Evolutionary conservation across 2,329 filamentous ascomycete species (phyloP), one percentile per base, ranked within the genome.

Genomic region (Cladorrhinum sp.): DNA sequence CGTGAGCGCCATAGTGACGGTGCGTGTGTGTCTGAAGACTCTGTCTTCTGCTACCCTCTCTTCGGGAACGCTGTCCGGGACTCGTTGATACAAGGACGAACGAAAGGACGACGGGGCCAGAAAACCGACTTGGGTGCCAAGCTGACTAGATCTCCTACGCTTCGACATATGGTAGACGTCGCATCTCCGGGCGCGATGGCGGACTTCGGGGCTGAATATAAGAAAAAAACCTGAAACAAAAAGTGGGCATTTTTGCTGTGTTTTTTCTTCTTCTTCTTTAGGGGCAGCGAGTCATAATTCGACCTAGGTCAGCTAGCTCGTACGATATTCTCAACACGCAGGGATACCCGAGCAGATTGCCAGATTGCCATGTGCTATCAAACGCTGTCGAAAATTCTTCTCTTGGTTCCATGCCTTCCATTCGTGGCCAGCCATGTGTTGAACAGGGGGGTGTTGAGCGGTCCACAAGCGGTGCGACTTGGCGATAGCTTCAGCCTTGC

Each of bases 1-100:
- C 51, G 77, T 79, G 65, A 84, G 75, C 23, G 72, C 61, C 71
- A 74, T 73, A 55, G 53, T 53, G 51, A 36, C 23, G 48, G 25
- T 10, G 48, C 2, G 22, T 18, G 1, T 38, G 52, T 55, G 22
- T 55, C 18, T 55, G 52, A 55, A 13, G n/a, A 9, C 41, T 24
- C 36, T 38, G 24, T 38, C 36, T 36, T 38, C 13, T 41, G 32
- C 32, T 36, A 12, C 32, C 32, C 32, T 36, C 7, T 36, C 32
- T 36, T 36, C 32, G 12, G 32, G 52, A 20, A 45, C 52, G 32
- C 45, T 23, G 29, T 41, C 41, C 52, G 52, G 22, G 52, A 55
- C 18, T 49, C 38, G 32, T 45, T 23, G 52, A 55, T 32, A 36
- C 45, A 20, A 48, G 22, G 25, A 55, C 53, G 53, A 50, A 41